A percentile compares a stretch with the other conserved stretches of the same genome.
Conservation (phyloP, 352 stramenopile species). For the Globisporangium middletonii region DNA sequence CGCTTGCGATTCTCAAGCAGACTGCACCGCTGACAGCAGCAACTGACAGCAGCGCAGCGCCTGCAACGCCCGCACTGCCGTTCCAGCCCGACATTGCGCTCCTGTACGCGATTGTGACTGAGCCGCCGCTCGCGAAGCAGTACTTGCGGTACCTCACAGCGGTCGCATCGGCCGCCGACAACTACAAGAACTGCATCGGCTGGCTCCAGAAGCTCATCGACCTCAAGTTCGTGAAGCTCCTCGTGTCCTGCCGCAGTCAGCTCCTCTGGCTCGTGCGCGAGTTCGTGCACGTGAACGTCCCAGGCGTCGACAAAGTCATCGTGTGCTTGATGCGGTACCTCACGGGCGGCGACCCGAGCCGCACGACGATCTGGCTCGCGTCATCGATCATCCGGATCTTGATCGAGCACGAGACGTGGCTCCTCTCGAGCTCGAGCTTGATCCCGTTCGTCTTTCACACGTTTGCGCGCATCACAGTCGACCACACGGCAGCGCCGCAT, state of each 20-base stretch:
- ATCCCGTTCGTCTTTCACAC: slow-evolving; percentile 83
- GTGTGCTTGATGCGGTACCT: slow-evolving; percentile 71
- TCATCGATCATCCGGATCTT: slow-evolving; percentile 75
- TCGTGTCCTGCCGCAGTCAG: slow-evolving; percentile 69
- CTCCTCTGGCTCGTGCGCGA: slow-evolving; percentile 77
- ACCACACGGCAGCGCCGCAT: slow-evolving; percentile 50
- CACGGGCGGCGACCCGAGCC: slow-evolving; percentile 54
- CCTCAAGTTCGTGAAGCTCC: slow-evolving; percentile 72
- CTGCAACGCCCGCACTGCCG: slow-evolving; percentile 21
- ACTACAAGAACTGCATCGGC: slow-evolving; percentile 71
- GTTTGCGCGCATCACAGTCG: slow-evolving; percentile 62
- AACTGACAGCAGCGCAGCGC: slow-evolving; percentile 1
- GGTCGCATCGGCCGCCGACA: slow-evolving; percentile 37
- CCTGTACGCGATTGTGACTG: slow-evolving; percentile 75
- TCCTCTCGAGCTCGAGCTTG: slow-evolving; percentile 61
- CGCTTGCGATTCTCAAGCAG: slow-evolving; percentile 59
- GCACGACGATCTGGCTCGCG: slow-evolving; percentile 70
- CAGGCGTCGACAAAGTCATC: slow-evolving; percentile 70
- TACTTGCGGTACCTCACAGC: slow-evolving; percentile 70
- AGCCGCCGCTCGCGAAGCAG: slow-evolving; percentile 60
- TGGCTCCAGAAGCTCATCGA: slow-evolving; percentile 82
- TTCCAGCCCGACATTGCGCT: slow-evolving; percentile 80
- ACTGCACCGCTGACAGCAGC: slow-evolving; percentile 1
- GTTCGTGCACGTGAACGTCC: slow-evolving; percentile 66
- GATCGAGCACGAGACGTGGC: slow-evolving; percentile 72